These are phyloP conservation scores for Pseudogymnoascus sp. DNA, from an alignment of 2,329 filamentous ascomycete species.

Conservation along the genomic window DNA sequence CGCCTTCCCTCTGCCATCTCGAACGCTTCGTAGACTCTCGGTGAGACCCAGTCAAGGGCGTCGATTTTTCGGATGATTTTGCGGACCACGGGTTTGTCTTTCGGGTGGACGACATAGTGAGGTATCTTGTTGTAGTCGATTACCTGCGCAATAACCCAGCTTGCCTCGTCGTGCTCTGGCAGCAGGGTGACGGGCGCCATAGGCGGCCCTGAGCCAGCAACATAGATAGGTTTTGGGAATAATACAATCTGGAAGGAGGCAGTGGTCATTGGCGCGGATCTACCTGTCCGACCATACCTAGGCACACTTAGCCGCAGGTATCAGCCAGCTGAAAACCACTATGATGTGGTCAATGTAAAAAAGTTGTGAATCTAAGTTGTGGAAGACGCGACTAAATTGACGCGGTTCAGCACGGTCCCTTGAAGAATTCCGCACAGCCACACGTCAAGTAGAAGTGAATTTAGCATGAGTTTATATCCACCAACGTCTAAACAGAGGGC, in stretches of 20 bases:
- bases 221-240: constrained; percentile 26
- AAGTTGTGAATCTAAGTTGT: neutral
- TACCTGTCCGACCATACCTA: constrained; percentile 4
- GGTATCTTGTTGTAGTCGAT: constrained; percentile 37
- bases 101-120: constrained; percentile 22
- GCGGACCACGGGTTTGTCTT: constrained; percentile 34
- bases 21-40: constrained; percentile 48
- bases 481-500: neutral
- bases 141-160: constrained; percentile 46
- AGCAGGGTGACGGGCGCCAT: constrained; percentile 41
- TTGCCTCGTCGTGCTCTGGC: constrained; percentile 43
- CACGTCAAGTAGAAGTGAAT: neutral
- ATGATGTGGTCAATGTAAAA: neutral
- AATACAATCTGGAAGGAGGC: constrained; percentile 20
- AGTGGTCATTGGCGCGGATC: constrained; percentile 8
- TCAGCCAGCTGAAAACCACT: constrained; percentile 12
- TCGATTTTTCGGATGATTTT: constrained; percentile 44
- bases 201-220: constrained; percentile 40
- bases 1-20: constrained; percentile 33
- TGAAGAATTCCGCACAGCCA: neutral
- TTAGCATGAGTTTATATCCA: neutral
- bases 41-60: constrained; percentile 52
- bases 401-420: constrained; percentile 1
- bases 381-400: neutral
- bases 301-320: constrained; percentile 10